A percentile compares a stretch with the other conserved stretches of the same genome.
Conservation (phyloP, 768 basidiomycete species). For the Lactifluus echinatus region DNA sequence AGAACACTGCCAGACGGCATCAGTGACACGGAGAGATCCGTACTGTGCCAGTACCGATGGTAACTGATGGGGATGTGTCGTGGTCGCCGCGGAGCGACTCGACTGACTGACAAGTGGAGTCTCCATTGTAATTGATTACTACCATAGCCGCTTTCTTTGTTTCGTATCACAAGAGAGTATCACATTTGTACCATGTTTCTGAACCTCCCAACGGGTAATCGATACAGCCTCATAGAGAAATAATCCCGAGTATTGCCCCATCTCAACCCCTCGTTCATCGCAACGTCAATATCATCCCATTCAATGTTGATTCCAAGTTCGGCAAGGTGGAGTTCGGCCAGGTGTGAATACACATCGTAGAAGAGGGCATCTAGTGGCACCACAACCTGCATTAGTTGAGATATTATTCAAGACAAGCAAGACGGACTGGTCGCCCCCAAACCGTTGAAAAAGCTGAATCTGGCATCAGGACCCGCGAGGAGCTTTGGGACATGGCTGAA, state of each 20-base stretch:
- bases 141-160: too few relatives aligned
- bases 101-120: too few relatives aligned
- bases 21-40: too few relatives aligned
- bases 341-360: slow-evolving; percentile 83
- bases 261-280: slow-evolving; percentile 42
- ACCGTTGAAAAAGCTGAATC: slow-evolving; percentile 95
- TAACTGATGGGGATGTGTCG: too few relatives aligned
- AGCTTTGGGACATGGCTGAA: slow-evolving; percentile 76
- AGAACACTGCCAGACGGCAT: too few relatives aligned
- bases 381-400: background rate
- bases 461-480: slow-evolving; percentile 61
- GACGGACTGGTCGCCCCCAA: slow-evolving; percentile 83
- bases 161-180: background rate
- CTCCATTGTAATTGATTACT: too few relatives aligned
- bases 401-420: background rate
- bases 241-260: slow-evolving; percentile 77
- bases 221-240: slow-evolving; percentile 69
- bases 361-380: slow-evolving; percentile 61
- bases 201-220: slow-evolving; percentile 41
- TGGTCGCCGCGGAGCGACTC: too few relatives aligned
- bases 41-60: too few relatives aligned
- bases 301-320: slow-evolving; percentile 68
- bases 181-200: slow-evolving; percentile 25
- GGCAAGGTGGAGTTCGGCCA: slow-evolving; percentile 80
- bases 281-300: slow-evolving; percentile 80